Evolutionary conservation across 108 stramenopile species (phyloP), one percentile per base, ranked within the genome.

Genomic region (Cyclotella cryptica): DNA sequence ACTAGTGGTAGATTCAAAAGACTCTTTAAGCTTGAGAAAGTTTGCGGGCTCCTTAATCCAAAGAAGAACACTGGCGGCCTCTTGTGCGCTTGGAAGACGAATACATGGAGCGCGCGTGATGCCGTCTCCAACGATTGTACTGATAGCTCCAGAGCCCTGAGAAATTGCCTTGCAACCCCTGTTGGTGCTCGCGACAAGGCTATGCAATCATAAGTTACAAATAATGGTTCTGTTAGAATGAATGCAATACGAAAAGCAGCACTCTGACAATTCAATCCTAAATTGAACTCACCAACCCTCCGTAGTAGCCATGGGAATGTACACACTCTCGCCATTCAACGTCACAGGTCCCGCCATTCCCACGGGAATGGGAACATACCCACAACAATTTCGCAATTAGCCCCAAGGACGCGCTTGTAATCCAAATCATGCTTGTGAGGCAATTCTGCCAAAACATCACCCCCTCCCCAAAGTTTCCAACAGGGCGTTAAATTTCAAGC

Each of bases 261-360:
- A 41, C 9, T 13, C 15, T n/a, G 17, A 39, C 15, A 11, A 0
- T 35, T 19, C 18, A 15, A 63, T 24, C 19, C 49, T 19, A 51
- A n/a, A 18, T 51, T 51, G 49, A 19, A 46, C 65, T 22, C 45
- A 66, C 65, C 98, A 98, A 58, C 98, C 97, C 80, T 99, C 98
- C 6, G 98, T 99, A 10, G 98, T 99, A 26, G 98, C 98, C 98
- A 99, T 98, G 70, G 98, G 98, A 58, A 99, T 87, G 74, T 94
- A 97, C 9, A 96, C 85, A 35, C 91, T 81, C 67, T 95, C 87
- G 19, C 87, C 91, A 84, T 99, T 96, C 55, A 99, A 72, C 26
- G 89, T 87, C 19, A 99, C 75, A 11, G 98, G 98, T 26, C 98
- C 98, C 11, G 94, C 96, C 59, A 98, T 84, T 28, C 98, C 98